A percentile compares a stretch with the other conserved stretches of the same genome.
Evolutionary conservation across 139 green algal genomes (phyloP).

Genomic region (Desmodesmus armatus): DNA sequence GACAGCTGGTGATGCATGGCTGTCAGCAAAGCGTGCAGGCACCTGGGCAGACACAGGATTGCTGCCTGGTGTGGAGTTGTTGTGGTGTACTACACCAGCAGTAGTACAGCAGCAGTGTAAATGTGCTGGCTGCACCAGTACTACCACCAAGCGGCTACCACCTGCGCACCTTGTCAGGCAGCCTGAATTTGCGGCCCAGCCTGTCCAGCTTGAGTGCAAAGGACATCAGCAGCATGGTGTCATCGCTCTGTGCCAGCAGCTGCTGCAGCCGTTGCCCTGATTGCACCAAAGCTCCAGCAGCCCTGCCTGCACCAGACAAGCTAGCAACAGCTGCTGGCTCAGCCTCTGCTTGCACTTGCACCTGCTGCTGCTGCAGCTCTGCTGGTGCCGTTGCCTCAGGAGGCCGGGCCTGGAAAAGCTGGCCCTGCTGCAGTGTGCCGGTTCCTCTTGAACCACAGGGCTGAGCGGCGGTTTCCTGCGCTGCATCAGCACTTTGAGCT

Average conservation of each 20-base stretch:
- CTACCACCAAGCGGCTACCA: neutral
- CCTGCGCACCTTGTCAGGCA: neutral
- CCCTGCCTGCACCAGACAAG: neutral
- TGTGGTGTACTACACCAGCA: neutral
- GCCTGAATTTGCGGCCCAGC: conserved; percentile 6
- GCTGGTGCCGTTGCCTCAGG: no score
- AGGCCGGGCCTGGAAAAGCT: no score
- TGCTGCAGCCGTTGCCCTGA: neutral
- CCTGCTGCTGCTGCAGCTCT: neutral
- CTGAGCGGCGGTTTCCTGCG: no score
- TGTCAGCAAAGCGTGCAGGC: no score
- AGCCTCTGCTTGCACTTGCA: neutral
- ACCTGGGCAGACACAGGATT: neutral
- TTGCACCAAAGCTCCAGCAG: neutral
- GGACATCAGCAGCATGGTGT: conserved; percentile 37
- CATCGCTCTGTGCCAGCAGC: conserved; percentile 11
- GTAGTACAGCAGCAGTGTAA: no score
- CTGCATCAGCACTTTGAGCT: no score
- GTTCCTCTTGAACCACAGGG: no score
- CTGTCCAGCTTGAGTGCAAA: conserved; percentile 19
- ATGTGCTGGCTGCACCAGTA: neutral
- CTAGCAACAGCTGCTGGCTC: neutral
- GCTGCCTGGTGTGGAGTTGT: neutral
- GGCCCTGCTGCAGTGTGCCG: neutral
- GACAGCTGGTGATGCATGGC: no score